Evolutionary conservation across 2,329 filamentous ascomycete species (phyloP).

Genomic region (Talaromyces pinophilus): DNA sequence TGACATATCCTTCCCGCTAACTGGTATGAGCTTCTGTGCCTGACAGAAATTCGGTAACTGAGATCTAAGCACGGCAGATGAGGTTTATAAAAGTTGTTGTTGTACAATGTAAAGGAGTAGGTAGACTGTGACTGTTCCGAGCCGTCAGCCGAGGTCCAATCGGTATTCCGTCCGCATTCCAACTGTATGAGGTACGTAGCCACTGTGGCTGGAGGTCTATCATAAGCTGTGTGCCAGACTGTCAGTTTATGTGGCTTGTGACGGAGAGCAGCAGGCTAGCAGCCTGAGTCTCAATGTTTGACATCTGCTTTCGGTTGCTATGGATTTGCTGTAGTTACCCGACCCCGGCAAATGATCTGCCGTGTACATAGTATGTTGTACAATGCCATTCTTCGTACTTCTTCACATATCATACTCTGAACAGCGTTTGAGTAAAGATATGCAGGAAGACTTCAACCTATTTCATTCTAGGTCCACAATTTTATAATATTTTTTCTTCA

Average conservation of each 20-base stretch:
- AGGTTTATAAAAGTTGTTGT: neutral
- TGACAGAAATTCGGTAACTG: neutral
- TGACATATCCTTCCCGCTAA: neutral
- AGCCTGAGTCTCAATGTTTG: no score
- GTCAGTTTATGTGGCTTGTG: neutral
- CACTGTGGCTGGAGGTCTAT: neutral
- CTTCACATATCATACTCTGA: neutral
- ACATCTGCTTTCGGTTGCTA: neutral
- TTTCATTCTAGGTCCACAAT: neutral
- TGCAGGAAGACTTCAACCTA: neutral
- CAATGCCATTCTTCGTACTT: neutral
- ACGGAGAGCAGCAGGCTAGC: no score
- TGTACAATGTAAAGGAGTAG: neutral
- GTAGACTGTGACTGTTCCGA: neutral
- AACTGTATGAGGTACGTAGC: neutral
- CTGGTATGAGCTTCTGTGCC: neutral
- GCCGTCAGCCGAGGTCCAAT: constrained; percentile 18
- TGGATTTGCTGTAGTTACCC: neutral
- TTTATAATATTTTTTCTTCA: neutral
- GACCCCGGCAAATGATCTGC: neutral
- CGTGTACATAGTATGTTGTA: neutral
- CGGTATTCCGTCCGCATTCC: neutral
- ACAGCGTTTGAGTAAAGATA: neutral
- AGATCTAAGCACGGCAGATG: neutral
- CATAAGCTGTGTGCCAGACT: neutral